A percentile compares a stretch with the other conserved stretches of the same genome.
phyloP scores from a whole-genome alignment of 179 eudicot species.

The Spergularia azorica region DNA sequence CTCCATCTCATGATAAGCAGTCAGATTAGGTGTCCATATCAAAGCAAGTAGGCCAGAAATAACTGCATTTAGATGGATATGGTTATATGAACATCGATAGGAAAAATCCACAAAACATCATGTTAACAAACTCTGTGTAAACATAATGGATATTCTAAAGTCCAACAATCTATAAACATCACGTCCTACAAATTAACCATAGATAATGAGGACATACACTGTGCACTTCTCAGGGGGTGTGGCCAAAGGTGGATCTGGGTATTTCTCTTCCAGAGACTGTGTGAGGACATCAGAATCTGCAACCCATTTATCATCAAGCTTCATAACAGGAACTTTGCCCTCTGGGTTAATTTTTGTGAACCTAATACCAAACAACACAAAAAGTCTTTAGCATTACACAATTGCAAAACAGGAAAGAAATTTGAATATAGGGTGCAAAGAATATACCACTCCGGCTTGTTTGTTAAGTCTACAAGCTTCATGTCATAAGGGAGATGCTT shows the following conservation, averaged over 20 bases:
- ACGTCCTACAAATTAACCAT: not conserved
- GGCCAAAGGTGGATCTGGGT: conserved; percentile 73
- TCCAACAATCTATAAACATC: not conserved
- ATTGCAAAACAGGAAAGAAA: not conserved
- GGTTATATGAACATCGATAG: not conserved
- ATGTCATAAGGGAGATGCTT: conserved; percentile 82
- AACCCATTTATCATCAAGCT: conserved; percentile 88
- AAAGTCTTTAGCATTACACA: not conserved
- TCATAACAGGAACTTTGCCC: conserved; percentile 88
- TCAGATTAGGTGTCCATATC: not conserved
- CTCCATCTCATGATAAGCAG: not conserved
- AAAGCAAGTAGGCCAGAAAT: not conserved
- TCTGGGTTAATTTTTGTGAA: conserved; percentile 75
- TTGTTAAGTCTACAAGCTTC: conserved; percentile 72
- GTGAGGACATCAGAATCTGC: conserved; percentile 93
- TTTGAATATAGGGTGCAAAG: not conserved
- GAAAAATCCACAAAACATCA: not conserved
- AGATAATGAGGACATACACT: conserved; percentile 46
- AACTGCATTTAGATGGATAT: not conserved
- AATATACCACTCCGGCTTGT: conserved; percentile 86
- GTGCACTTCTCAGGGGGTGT: conserved; percentile 84
- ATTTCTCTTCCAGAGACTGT: conserved; percentile 72
- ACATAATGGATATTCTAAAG: not conserved
- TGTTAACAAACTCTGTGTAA: not conserved
- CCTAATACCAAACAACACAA: conserved; percentile 41